Conservation (phyloP, 2,329 filamentous ascomycete genomes). For the Diaporthe ampelina region DNA sequence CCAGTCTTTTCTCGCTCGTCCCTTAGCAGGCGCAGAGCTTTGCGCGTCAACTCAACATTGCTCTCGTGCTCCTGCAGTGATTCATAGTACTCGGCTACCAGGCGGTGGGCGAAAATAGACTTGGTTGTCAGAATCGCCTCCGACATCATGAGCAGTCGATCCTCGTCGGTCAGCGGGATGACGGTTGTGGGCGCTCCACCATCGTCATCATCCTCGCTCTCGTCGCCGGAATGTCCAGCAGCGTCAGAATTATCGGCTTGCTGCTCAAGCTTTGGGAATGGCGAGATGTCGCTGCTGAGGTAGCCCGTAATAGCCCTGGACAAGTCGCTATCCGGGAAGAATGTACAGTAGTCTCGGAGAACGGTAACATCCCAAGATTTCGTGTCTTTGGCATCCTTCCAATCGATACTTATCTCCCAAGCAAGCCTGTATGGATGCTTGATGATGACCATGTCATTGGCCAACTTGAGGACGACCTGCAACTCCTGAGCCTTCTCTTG, state of each 20-base stretch:
- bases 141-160: slow-evolving; percentile 84
- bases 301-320: slow-evolving; percentile 86
- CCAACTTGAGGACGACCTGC: slow-evolving; percentile 79
- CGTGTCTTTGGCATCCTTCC: slow-evolving; percentile 83
- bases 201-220: slow-evolving; percentile 72
- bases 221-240: slow-evolving; percentile 60
- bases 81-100: slow-evolving; percentile 87
- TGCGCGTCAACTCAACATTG: slow-evolving; percentile 83
- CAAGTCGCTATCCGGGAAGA: slow-evolving; percentile 88
- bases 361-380: slow-evolving; percentile 82
- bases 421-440: slow-evolving; percentile 90
- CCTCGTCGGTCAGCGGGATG: slow-evolving; percentile 78
- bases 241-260: slow-evolving; percentile 47
- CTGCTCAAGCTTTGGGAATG: slow-evolving; percentile 71
- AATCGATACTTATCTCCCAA: slow-evolving; percentile 92
- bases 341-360: slow-evolving; percentile 83
- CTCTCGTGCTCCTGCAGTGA: slow-evolving; percentile 88
- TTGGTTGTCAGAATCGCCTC: slow-evolving; percentile 76
- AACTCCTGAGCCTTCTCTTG: slow-evolving; percentile 78
- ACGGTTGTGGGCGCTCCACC: slow-evolving; percentile 66
- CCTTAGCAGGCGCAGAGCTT: slow-evolving; percentile 73
- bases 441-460: slow-evolving; percentile 95
- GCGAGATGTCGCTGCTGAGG: slow-evolving; percentile 85
- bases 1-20: slow-evolving; percentile 77
- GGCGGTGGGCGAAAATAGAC: slow-evolving; percentile 85